Evolutionary conservation across 768 basidiomycete species (phyloP), one percentile per base, ranked within the genome.

Genomic region (Mycena belliarum): DNA sequence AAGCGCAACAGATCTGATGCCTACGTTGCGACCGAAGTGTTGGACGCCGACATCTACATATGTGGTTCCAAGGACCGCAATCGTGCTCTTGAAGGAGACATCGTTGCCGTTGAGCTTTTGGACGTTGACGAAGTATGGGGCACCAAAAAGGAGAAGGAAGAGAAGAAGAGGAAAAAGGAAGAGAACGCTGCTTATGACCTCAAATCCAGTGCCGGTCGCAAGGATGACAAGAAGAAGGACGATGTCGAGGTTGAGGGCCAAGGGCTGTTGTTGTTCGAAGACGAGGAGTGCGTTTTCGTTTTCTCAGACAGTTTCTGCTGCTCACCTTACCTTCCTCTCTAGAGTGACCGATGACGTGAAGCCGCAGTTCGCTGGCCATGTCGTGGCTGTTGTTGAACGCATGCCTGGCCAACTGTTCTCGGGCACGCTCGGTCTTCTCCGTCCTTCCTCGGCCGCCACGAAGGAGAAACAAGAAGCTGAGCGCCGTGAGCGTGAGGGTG

Each of bases 111-210:
- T 23, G 97, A 99, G 73, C 83, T 99, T 43, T 82, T 99, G 53
- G 97, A 99, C 66, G 96, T 98, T 24, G 95, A 98, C 67, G 95
- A 98, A 73, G 95, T 97, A 15, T 93, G 93, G 93, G 89, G 91
- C 10, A 97, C 97, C 6, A 99, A 99, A 82, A 99, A 99, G 76
- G 97, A 99, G 78, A 99, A 99, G 77, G 97, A 98, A 73, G 97
- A 98, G 79, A 99, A 99, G 88, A 98, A 99, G 79, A 83, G 96
- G 69, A 98, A 98, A 79, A 99, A 99, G 83, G 97, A 98, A 76
- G 97, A 98, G 76, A 97, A 95, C 70, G 88, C 94, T 26, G 93
- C 95, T 0, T 98, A 95, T 72, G 96, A 98, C 68, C 69, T 88
- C 53, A 92, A 88, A 72, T 80, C 86, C 7, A 79, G 75, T 41